phyloP scores from a whole-genome alignment of 768 basidiomycete genomes.

The Russula abietina region DNA sequence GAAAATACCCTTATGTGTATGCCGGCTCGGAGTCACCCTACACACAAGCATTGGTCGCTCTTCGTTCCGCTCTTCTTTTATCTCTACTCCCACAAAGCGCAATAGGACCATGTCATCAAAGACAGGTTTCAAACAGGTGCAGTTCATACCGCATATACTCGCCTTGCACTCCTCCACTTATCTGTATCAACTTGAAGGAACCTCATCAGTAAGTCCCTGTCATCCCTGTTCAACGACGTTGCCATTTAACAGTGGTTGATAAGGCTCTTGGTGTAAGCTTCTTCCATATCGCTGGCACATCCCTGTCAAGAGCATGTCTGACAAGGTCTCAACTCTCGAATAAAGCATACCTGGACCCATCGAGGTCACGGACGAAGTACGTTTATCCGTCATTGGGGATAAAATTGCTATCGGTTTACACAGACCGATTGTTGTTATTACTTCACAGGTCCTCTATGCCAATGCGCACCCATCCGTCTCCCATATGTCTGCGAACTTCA shows the following conservation, averaged over 20 bases:
- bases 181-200: constrained; percentile 29
- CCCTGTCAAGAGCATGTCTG: constrained; percentile 20
- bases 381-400: constrained; percentile 16
- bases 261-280: constrained; percentile 28
- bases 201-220: constrained; percentile 43
- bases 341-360: constrained; percentile 48
- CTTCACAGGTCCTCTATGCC: constrained; percentile 69
- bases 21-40: not conserved
- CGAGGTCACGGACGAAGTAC: constrained; percentile 54
- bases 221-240: not conserved
- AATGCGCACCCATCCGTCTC: constrained; percentile 91
- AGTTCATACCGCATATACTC: not conserved
- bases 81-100: constrained; percentile 14
- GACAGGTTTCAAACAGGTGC: constrained; percentile 33
- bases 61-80: constrained; percentile 10
- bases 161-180: constrained; percentile 12
- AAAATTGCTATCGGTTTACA: not conserved
- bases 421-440: not conserved
- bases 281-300: not conserved
- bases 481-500: constrained; percentile 85
- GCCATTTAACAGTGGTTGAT: not conserved
- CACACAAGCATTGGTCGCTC: not conserved
- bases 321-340: constrained; percentile 5
- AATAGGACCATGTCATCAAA: constrained; percentile 29
- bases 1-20: not conserved